Conservation (phyloP, 2,329 filamentous ascomycete genomes). For the Scedosporium apiospermum region DNA sequence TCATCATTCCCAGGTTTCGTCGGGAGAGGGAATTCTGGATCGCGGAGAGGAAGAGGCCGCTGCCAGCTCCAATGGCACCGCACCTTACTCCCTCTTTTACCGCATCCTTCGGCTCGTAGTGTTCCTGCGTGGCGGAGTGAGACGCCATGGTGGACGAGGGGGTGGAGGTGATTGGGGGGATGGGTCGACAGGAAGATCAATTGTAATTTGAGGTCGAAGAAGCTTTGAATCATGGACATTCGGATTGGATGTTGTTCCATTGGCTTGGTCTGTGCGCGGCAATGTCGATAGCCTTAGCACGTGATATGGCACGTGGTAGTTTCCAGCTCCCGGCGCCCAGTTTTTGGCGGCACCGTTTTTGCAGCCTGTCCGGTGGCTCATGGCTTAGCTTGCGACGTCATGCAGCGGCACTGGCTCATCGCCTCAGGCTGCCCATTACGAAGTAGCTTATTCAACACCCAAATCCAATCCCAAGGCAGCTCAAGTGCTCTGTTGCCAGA, state of each 20-base stretch:
- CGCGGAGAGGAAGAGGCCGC: conserved; percentile 64
- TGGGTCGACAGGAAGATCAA: not conserved
- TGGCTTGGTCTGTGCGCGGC: not conserved
- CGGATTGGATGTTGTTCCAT: conserved; percentile 5
- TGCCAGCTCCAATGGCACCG: conserved; percentile 52
- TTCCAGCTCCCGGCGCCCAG: not conserved
- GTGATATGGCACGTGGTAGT: conserved; percentile 1
- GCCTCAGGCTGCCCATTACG: not conserved
- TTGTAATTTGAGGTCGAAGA: not conserved
- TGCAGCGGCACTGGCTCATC: not conserved
- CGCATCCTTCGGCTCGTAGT: conserved; percentile 67
- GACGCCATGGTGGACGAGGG: conserved; percentile 8
- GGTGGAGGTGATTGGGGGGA: not conserved
- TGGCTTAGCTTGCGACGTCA: not conserved
- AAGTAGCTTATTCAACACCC: not conserved
- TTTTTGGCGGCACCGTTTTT: too few relatives aligned
- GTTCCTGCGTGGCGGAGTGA: not conserved
- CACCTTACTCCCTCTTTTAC: conserved; percentile 57
- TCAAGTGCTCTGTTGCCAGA: not conserved
- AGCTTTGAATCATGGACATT: conserved; percentile 5
- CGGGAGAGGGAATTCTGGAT: conserved; percentile 81
- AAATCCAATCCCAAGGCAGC: not conserved
- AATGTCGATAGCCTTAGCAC: not conserved
- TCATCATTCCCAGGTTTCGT: conserved; percentile 71
- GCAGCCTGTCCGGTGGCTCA: not conserved